Conservation (phyloP, 1,284 basidiomycete species). For the Moniliophthora roreri region DNA sequence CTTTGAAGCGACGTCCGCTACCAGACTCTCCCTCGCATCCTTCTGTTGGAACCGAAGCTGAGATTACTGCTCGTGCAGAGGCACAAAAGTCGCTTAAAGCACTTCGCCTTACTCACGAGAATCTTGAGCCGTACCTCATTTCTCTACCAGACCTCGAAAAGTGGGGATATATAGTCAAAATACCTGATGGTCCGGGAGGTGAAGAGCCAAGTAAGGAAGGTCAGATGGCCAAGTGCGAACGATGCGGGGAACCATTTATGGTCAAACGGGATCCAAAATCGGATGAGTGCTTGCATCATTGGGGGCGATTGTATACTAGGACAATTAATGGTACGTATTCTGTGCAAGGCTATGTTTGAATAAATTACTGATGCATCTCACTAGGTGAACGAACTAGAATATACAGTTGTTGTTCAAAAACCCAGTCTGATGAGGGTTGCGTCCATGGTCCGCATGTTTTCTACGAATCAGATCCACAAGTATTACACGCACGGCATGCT, state of each 20-base stretch:
- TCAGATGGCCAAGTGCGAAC: slow-evolving; percentile 68
- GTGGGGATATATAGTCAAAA: slow-evolving; percentile 73
- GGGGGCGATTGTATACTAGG: slow-evolving; percentile 68
- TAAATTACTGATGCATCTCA: slow-evolving; percentile 22
- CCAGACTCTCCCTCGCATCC: slow-evolving; percentile 65
- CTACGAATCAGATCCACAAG: slow-evolving; percentile 68
- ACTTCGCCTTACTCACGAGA: slow-evolving; percentile 52
- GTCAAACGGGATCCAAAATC: slow-evolving; percentile 60
- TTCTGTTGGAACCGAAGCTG: slow-evolving; percentile 80
- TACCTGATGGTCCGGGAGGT: slow-evolving; percentile 65
- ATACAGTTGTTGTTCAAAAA: slow-evolving; percentile 69
- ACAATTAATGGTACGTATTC: slow-evolving; percentile 55
- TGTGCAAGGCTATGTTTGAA: slow-evolving; percentile 14
- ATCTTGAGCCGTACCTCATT: slow-evolving; percentile 62
- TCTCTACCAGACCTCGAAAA: slow-evolving; percentile 54
- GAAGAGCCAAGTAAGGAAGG: slow-evolving; percentile 68
- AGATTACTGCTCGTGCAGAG: slow-evolving; percentile 59
- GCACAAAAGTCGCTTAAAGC: slow-evolving; percentile 56
- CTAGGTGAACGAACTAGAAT: slow-evolving; percentile 65
- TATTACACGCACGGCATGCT: slow-evolving; percentile 72
- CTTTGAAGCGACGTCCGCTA: slow-evolving; percentile 67
- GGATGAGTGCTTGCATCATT: slow-evolving; percentile 79
- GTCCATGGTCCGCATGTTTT: slow-evolving; percentile 73
- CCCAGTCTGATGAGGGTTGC: slow-evolving; percentile 61
- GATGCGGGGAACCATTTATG: slow-evolving; percentile 70